phyloP scores from a whole-genome alignment of 306 rosid genomes.

The Pachyrhizus erosus region DNA sequence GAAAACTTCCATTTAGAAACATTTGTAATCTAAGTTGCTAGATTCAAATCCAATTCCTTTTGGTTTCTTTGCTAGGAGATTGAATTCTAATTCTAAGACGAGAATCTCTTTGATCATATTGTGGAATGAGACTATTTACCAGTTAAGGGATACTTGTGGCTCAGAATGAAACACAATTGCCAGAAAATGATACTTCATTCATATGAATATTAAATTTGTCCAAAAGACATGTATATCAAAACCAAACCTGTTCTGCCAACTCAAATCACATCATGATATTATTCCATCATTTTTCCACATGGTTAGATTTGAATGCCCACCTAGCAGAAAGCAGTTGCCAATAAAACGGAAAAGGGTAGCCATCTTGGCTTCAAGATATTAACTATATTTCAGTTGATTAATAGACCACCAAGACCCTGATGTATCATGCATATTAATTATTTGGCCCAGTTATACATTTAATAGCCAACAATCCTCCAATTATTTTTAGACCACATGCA shows the following conservation, averaged over 20 bases:
- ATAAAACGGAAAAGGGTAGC: slow-evolving; percentile 39
- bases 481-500: slow-evolving; percentile 34
- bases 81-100: slow-evolving; percentile 10
- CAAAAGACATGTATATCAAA: neutral
- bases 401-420: slow-evolving; percentile 13
- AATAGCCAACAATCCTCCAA: slow-evolving; percentile 1
- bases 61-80: neutral
- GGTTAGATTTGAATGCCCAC: slow-evolving; percentile 38
- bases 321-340: slow-evolving; percentile 19
- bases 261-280: slow-evolving; percentile 38
- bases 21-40: slow-evolving; percentile 16
- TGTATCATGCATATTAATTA: slow-evolving; percentile 26
- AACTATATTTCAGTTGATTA: slow-evolving; percentile 27
- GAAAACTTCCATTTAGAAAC: neutral
- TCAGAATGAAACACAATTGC: slow-evolving; percentile 41
- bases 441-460: slow-evolving; percentile 4
- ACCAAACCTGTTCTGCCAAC: slow-evolving; percentile 26
- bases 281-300: slow-evolving; percentile 40
- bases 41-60: slow-evolving; percentile 22
- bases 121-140: neutral
- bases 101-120: slow-evolving; percentile 27
- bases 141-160: slow-evolving; percentile 33
- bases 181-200: slow-evolving; percentile 14
- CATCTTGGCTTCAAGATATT: slow-evolving; percentile 16
- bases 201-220: slow-evolving; percentile 1